These are phyloP conservation scores for Candida vartiovaarae DNA, from an alignment of 805 yeast species.

Conservation along the genomic window DNA sequence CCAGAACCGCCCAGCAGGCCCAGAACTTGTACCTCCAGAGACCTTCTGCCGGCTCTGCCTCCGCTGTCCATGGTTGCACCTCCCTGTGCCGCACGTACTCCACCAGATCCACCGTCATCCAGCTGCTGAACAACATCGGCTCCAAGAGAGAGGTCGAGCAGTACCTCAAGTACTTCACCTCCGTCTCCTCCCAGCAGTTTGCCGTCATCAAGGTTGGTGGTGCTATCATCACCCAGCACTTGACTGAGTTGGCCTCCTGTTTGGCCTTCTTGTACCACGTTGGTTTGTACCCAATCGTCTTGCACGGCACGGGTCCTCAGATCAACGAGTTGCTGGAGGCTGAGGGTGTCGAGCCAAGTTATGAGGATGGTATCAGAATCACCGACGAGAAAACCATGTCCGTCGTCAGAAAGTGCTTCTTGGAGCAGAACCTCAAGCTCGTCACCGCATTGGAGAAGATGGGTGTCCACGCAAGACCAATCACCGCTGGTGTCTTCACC, in stretches of 20 bases:
- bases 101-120: slow-evolving; percentile 93
- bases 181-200: slow-evolving; percentile 93
- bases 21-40: slow-evolving; percentile 7
- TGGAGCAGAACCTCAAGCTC: slow-evolving; percentile 89
- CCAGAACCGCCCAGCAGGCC: slow-evolving; percentile 2
- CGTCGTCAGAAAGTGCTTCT: slow-evolving; percentile 90
- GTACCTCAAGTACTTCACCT: slow-evolving; percentile 91
- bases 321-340: slow-evolving; percentile 89
- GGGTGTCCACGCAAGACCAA: slow-evolving; percentile 98
- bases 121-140: slow-evolving; percentile 89
- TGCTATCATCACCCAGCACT: slow-evolving; percentile 92
- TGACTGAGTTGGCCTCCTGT: slow-evolving; percentile 90
- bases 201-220: slow-evolving; percentile 99
- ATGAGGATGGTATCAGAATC: slow-evolving; percentile 93
- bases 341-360: slow-evolving; percentile 93
- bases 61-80: slow-evolving; percentile 5
- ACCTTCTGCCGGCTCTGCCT: slow-evolving; percentile 9
- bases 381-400: slow-evolving; percentile 93
- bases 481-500: slow-evolving; percentile 93
- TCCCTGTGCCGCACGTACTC: slow-evolving; percentile 33
- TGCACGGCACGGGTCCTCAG: slow-evolving; percentile 99
- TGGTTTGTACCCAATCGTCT: slow-evolving; percentile 92
- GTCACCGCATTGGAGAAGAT: slow-evolving; percentile 93
- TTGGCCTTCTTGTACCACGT: slow-evolving; percentile 94
- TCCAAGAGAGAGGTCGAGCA: slow-evolving; percentile 98